Evolutionary conservation across 352 stramenopile species (phyloP).

Genomic region (Phytophthora citricola): DNA sequence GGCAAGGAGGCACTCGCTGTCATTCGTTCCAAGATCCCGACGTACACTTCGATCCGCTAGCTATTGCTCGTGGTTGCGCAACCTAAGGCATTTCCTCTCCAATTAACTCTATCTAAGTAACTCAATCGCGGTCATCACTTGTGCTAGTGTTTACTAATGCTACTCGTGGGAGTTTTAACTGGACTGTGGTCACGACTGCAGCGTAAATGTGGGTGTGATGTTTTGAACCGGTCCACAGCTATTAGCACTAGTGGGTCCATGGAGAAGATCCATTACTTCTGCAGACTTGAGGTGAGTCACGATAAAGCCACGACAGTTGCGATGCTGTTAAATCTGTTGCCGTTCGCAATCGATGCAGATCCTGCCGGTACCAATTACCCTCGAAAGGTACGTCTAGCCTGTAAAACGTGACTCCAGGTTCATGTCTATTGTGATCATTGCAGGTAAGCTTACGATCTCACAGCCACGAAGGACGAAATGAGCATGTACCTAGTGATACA

Average conservation of each 20-base stretch:
- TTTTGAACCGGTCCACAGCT: too few relatives aligned
- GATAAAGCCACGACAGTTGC: neutral
- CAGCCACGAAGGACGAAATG: too few relatives aligned
- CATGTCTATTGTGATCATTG: too few relatives aligned
- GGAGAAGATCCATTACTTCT: neutral
- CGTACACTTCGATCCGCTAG: slow-evolving; percentile 68
- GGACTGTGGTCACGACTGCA: slow-evolving; percentile 1
- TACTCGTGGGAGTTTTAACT: slow-evolving; percentile 25
- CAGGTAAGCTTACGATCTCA: too few relatives aligned
- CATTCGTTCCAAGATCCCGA: slow-evolving; percentile 82
- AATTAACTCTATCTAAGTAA: too few relatives aligned
- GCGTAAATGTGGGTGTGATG: neutral
- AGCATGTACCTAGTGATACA: too few relatives aligned
- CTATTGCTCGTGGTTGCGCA: slow-evolving; percentile 2
- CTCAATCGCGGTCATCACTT: slow-evolving; percentile 1
- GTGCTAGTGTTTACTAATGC: slow-evolving; percentile 16
- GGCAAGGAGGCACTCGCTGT: slow-evolving; percentile 77
- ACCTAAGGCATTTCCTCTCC: neutral
- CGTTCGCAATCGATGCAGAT: too few relatives aligned
- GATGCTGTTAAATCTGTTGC: too few relatives aligned
- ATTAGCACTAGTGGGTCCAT: neutral
- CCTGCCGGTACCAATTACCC: too few relatives aligned
- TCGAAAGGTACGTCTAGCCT: too few relatives aligned
- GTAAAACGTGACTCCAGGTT: too few relatives aligned
- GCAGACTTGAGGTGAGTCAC: slow-evolving; percentile 10